Percentiles rank a stretch among this genome's conserved stretches.
phyloP scores from a whole-genome alignment of 1,139 yeast species.

The Lodderomyces margitis region DNA sequence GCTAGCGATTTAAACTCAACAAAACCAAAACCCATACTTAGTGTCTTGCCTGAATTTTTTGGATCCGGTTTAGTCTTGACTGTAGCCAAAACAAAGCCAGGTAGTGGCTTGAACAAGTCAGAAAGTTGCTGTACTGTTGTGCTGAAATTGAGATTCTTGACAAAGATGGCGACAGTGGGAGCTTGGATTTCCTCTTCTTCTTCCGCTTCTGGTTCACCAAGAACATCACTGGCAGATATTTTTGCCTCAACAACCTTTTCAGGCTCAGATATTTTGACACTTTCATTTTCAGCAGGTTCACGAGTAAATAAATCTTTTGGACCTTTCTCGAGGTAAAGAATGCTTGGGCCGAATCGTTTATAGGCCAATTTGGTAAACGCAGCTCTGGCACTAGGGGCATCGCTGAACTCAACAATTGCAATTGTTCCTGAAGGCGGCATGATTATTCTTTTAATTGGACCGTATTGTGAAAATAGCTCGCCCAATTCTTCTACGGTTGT shows the following conservation, averaged over 20 bases:
- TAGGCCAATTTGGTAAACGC: constrained; percentile 89
- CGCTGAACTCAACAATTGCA: constrained; percentile 90
- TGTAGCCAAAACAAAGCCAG: constrained; percentile 80
- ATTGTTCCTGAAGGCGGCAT: constrained; percentile 98
- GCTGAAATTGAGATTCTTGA: constrained; percentile 86
- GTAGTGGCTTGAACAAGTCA: constrained; percentile 62
- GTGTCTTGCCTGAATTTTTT: constrained; percentile 57
- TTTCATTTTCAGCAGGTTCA: constrained; percentile 47
- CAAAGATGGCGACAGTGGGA: constrained; percentile 82
- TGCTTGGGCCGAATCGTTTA: constrained; percentile 81
- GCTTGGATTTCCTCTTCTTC: constrained; percentile 48
- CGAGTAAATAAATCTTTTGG: constrained; percentile 77
- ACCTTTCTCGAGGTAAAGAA: constrained; percentile 89
- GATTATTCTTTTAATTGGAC: constrained; percentile 73
- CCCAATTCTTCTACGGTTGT: constrained; percentile 78
- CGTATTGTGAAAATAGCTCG: constrained; percentile 76
- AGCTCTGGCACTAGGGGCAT: constrained; percentile 78
- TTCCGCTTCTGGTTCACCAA: constrained; percentile 38
- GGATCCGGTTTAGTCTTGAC: constrained; percentile 90
- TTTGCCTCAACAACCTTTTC: constrained; percentile 33
- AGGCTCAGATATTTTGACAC: constrained; percentile 18
- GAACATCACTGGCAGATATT: constrained; percentile 27
- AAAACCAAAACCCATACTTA: constrained; percentile 98
- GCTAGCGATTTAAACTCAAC: constrained; percentile 81
- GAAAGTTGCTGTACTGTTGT: constrained; percentile 63